phyloP scores from a whole-genome alignment of 2,329 filamentous ascomycete genomes.

The Aspergillus aculeatus region DNA sequence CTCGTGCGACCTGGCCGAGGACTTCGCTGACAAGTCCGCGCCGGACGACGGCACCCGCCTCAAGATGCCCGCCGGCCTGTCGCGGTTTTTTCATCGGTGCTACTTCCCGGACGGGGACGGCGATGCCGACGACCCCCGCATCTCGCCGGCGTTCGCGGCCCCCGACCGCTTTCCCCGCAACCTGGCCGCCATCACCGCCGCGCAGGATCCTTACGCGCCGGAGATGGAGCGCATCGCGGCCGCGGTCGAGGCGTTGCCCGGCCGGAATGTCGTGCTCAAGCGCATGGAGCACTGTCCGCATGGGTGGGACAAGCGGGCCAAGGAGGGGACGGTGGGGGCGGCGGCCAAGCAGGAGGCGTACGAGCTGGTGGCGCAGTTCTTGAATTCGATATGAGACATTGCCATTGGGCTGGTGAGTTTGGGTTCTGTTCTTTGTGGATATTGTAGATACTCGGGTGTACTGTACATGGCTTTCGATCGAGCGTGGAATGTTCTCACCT shows the following conservation, averaged over 20 bases:
- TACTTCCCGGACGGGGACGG: background rate
- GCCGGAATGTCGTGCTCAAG: conserved; percentile 6
- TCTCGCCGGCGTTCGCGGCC: conserved; percentile 1
- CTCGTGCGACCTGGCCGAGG: background rate
- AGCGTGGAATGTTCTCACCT: no score
- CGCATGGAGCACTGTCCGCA: conserved; percentile 10
- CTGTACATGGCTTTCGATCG: no score
- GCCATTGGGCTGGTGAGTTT: no score
- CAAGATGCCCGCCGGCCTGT: background rate
- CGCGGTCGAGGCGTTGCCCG: background rate
- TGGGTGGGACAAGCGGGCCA: conserved; percentile 12
- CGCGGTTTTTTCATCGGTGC: background rate
- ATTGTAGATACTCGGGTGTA: no score
- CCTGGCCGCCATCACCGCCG: background rate
- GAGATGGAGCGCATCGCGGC: background rate
- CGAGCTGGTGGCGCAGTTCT: background rate
- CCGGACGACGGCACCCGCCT: background rate
- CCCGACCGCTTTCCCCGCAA: background rate
- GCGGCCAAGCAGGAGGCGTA: conserved; percentile 12
- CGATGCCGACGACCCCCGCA: conserved; percentile 1
- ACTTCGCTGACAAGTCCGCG: background rate
- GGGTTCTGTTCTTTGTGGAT: no score
- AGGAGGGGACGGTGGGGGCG: background rate
- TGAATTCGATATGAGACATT: background rate
- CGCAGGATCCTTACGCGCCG: background rate